A percentile compares a stretch with the other conserved stretches of the same genome.
phyloP scores from a whole-genome alignment of 352 stramenopile species.

The Phytopythium sindhum region DNA sequence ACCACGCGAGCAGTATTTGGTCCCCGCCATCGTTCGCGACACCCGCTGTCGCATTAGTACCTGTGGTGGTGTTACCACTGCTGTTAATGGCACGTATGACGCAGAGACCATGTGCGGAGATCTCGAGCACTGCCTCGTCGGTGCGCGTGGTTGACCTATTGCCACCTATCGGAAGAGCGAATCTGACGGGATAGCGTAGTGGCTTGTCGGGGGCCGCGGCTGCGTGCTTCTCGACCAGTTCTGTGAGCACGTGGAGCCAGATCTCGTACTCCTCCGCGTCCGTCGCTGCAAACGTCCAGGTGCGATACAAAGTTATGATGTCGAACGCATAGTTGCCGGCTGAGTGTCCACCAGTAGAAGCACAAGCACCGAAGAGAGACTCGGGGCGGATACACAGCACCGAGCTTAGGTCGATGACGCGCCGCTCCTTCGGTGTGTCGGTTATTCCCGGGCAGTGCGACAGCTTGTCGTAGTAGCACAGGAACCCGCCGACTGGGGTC shows the following conservation, averaged over 20 bases:
- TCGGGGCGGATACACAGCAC: slow-evolving; percentile 65
- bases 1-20: slow-evolving; percentile 60
- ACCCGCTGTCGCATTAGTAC: background rate
- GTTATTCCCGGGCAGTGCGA: slow-evolving; percentile 54
- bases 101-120: slow-evolving; percentile 56
- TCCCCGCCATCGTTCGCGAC: slow-evolving; percentile 35
- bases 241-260: slow-evolving; percentile 53
- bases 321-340: slow-evolving; percentile 46
- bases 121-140: slow-evolving; percentile 46
- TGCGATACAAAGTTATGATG: slow-evolving; percentile 70
- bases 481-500: slow-evolving; percentile 55
- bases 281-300: slow-evolving; percentile 59
- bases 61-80: background rate
- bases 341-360: slow-evolving; percentile 3
- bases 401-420: slow-evolving; percentile 63
- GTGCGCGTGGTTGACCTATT: slow-evolving; percentile 30
- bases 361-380: slow-evolving; percentile 16
- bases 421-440: slow-evolving; percentile 45
- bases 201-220: slow-evolving; percentile 47
- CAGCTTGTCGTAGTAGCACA: slow-evolving; percentile 76
- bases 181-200: slow-evolving; percentile 45
- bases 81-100: slow-evolving; percentile 15
- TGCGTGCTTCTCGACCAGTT: slow-evolving; percentile 54
- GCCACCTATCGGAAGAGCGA: slow-evolving; percentile 15
- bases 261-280: slow-evolving; percentile 47